A percentile compares a stretch with the other conserved stretches of the same genome.
phyloP scores from a whole-genome alignment of 2,329 filamentous ascomycete genomes.

The Botrytis porri region DNA sequence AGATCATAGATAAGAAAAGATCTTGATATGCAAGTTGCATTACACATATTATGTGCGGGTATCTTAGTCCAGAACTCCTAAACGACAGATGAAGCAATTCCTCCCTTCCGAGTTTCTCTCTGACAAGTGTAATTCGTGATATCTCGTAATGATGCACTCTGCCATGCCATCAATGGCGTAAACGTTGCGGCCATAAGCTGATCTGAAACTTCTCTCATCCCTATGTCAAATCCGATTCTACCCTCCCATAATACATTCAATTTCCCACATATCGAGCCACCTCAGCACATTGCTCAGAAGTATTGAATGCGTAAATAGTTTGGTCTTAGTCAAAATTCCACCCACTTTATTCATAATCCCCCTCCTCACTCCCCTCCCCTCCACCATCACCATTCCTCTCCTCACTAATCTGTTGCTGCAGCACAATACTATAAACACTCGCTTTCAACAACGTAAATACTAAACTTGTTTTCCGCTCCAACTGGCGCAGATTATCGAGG shows the following conservation, averaged over 20 bases:
- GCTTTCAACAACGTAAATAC: conserved; percentile 96
- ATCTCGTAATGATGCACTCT: neutral
- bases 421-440: conserved; percentile 95
- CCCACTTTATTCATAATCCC: neutral
- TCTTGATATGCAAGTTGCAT: conserved; percentile 12
- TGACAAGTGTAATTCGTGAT: conserved; percentile 12
- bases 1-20: neutral
- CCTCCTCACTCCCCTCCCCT: conserved; percentile 12
- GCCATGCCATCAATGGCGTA: neutral
- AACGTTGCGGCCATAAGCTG: neutral
- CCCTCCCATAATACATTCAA: neutral
- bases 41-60: conserved; percentile 16
- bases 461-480: conserved; percentile 91
- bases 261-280: too few species aligned
- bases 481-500: conserved; percentile 77
- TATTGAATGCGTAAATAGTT: neutral
- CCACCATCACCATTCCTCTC: conserved; percentile 24
- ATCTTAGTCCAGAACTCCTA: conserved; percentile 15
- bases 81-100: conserved; percentile 14
- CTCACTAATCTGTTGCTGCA: conserved; percentile 85
- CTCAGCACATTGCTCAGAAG: neutral
- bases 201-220: neutral
- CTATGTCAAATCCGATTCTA: too few species aligned
- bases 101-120: conserved; percentile 2
- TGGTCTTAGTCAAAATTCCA: neutral